Conservation (phyloP, 2,329 filamentous ascomycete species). For the Phoma sp. region DNA sequence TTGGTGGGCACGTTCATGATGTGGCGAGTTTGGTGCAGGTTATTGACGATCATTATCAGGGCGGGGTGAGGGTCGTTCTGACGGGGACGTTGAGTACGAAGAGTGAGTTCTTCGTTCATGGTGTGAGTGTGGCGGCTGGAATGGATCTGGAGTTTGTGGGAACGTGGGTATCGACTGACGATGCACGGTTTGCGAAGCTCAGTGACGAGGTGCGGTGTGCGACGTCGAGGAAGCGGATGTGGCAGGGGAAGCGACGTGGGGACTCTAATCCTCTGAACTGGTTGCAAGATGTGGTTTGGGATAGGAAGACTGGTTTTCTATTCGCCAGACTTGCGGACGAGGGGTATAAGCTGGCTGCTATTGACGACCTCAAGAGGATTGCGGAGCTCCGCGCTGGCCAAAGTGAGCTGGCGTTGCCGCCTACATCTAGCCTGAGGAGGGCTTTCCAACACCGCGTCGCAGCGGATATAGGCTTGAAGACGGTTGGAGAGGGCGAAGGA, state of each 20-base stretch:
- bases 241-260: not conserved
- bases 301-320: not conserved
- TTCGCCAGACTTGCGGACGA: not conserved
- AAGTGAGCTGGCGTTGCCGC: not conserved
- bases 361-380: not conserved
- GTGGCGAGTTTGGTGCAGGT: not conserved
- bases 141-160: not conserved
- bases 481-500: not conserved
- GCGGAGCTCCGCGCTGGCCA: not conserved
- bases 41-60: not conserved
- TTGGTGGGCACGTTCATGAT: not conserved
- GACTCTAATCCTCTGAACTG: not conserved
- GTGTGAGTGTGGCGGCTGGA: not conserved
- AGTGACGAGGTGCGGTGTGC: not conserved
- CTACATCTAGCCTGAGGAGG: not conserved
- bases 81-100: slow-evolving; percentile 1
- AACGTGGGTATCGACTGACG: not conserved
- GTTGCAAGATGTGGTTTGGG: not conserved
- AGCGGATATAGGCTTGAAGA: not conserved
- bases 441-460: slow-evolving; percentile 3
- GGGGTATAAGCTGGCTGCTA: not conserved
- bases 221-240: not conserved
- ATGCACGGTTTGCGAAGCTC: not conserved
- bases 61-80: not conserved
- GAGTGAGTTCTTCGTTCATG: not conserved